A percentile compares a stretch with the other conserved stretches of the same genome.
These are phyloP conservation scores for Oenanthe sinensis DNA, from an alignment of 129 eudicot genomes.

Conservation along the genomic window DNA sequence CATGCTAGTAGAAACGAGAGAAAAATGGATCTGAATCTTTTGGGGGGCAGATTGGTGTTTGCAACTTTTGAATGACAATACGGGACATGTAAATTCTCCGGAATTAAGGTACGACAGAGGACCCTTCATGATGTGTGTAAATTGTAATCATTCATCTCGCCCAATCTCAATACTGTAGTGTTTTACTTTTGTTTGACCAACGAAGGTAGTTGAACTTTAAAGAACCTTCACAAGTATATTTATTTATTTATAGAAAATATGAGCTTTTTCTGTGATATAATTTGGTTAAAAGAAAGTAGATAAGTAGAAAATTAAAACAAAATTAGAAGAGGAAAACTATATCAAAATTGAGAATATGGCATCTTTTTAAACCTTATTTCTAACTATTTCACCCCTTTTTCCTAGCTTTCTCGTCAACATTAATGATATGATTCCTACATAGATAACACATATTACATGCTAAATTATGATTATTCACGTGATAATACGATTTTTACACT, in stretches of 20 bases:
- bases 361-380: too few relatives aligned
- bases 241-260: background rate
- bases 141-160: background rate
- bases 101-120: conserved; percentile 1
- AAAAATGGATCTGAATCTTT: background rate
- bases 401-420: too few relatives aligned
- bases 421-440: too few relatives aligned
- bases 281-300: background rate
- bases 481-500: too few relatives aligned
- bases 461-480: too few relatives aligned
- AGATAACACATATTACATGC: too few relatives aligned
- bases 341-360: too few relatives aligned
- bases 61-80: conserved; percentile 1
- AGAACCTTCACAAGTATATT: background rate
- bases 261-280: too few relatives aligned
- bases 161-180: background rate
- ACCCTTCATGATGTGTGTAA: background rate
- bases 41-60: conserved; percentile 8
- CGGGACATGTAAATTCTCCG: conserved; percentile 5
- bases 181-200: background rate
- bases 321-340: too few relatives aligned
- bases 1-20: background rate
- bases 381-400: too few relatives aligned
- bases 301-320: too few relatives aligned
- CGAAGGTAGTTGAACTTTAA: background rate